A percentile compares a stretch with the other conserved stretches of the same genome.
Conservation (phyloP, 139 green algal species). For the Haematococcus lacustris region DNA sequence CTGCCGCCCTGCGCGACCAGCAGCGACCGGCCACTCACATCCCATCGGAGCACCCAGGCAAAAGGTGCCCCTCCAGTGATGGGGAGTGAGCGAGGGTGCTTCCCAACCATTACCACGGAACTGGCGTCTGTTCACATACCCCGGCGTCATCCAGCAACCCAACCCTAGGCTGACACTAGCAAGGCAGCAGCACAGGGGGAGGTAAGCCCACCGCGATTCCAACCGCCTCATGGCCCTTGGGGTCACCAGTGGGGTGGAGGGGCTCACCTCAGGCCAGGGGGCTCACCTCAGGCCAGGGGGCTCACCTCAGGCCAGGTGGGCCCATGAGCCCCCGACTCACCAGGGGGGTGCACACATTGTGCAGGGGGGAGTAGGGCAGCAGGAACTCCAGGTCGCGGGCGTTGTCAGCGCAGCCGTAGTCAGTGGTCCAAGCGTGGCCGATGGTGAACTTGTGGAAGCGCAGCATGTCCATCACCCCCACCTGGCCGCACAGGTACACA, state of each 20-base stretch:
- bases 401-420: constrained; percentile 71
- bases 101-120: neutral
- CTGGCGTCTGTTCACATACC: neutral
- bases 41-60: neutral
- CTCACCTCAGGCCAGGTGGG: too few relatives aligned
- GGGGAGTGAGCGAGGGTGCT: too few relatives aligned
- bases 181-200: too few relatives aligned
- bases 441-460: constrained; percentile 95
- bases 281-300: too few relatives aligned
- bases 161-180: neutral
- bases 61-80: neutral
- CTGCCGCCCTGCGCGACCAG: constrained; percentile 6
- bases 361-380: constrained; percentile 72
- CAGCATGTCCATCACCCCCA: constrained; percentile 91
- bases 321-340: neutral
- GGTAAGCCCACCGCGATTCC: neutral
- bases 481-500: too few relatives aligned
- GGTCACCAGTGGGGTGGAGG: too few relatives aligned
- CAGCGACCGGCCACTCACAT: neutral
- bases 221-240: too few relatives aligned
- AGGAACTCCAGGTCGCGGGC: constrained; percentile 51
- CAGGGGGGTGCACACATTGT: constrained; percentile 76
- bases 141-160: neutral
- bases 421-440: constrained; percentile 72
- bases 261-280: too few relatives aligned